Conservation (phyloP, 176 grass and related monocot species). For the Ensete glaucum region DNA sequence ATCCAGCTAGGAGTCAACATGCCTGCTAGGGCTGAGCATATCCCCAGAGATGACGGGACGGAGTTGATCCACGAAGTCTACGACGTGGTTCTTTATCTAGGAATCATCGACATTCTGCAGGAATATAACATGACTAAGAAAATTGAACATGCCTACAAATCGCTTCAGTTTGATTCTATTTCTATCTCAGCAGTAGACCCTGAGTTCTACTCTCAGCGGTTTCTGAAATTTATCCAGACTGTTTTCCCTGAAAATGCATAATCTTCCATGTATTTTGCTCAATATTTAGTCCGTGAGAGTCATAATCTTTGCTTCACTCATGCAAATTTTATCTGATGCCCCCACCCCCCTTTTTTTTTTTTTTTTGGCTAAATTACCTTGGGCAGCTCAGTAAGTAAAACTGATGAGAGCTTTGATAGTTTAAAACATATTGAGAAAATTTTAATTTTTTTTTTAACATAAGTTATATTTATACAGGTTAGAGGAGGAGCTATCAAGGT, state of each 20-base stretch:
- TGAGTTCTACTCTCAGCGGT: slow-evolving; percentile 70
- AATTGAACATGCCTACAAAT: slow-evolving; percentile 91
- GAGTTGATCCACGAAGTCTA: slow-evolving; percentile 72
- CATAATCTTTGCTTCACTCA: no score
- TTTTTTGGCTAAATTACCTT: no score
- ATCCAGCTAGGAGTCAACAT: slow-evolving; percentile 95
- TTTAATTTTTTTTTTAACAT: no score
- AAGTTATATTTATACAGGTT: no score
- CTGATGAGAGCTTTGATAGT: no score
- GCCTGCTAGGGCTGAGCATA: slow-evolving; percentile 83
- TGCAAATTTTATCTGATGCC: no score
- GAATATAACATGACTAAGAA: slow-evolving; percentile 92
- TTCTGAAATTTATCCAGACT: slow-evolving; percentile 85
- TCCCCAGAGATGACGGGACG: slow-evolving; percentile 34
- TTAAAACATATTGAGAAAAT: no score
- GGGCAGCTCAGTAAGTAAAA: no score
- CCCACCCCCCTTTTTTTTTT: no score
- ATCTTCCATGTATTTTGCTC: background rate
- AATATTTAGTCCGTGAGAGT: no score
- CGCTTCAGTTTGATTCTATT: slow-evolving; percentile 72
- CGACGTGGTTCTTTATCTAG: slow-evolving; percentile 90
- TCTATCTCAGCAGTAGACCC: slow-evolving; percentile 83
- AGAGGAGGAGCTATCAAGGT: no score
- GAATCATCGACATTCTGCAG: slow-evolving; percentile 95
- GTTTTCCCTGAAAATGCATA: slow-evolving; percentile 84